Evolutionary conservation across 1,284 basidiomycete genomes (phyloP).

Genomic region (Mycena sp.): DNA sequence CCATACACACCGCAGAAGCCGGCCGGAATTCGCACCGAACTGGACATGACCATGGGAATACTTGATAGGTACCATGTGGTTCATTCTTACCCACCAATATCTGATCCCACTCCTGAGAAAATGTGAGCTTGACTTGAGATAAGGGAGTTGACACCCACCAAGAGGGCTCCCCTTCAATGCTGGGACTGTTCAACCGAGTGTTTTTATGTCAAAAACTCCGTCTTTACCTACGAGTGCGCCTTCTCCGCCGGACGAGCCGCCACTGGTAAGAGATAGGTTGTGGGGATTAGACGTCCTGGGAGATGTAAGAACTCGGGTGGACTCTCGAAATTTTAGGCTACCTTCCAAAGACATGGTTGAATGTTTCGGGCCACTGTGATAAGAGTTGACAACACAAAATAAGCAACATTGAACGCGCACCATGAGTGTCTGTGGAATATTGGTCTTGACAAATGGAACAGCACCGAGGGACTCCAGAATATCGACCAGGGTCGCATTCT

Average conservation of each 20-base stretch:
- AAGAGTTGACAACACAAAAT: slow-evolving; percentile 1
- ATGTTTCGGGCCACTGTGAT: slow-evolving; percentile 68
- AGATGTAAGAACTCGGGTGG: background rate
- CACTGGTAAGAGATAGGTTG: slow-evolving; percentile 57
- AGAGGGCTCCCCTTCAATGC: slow-evolving; percentile 71
- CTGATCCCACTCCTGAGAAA: slow-evolving; percentile 68
- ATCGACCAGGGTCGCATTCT: slow-evolving; percentile 68
- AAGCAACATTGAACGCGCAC: slow-evolving; percentile 47
- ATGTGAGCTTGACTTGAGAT: background rate
- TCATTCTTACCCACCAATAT: slow-evolving; percentile 67
- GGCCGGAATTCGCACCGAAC: slow-evolving; percentile 76
- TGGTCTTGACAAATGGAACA: slow-evolving; percentile 75
- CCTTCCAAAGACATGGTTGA: slow-evolving; percentile 72
- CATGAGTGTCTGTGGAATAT: slow-evolving; percentile 77
- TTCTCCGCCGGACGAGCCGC: slow-evolving; percentile 72
- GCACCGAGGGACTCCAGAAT: slow-evolving; percentile 69
- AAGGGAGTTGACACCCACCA: slow-evolving; percentile 1
- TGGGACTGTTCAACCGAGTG: slow-evolving; percentile 31
- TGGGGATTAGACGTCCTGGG: slow-evolving; percentile 57
- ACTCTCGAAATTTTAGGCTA: slow-evolving; percentile 51
- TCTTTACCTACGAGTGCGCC: slow-evolving; percentile 60
- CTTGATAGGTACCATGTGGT: background rate
- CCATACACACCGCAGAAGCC: slow-evolving; percentile 75
- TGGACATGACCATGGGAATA: slow-evolving; percentile 32
- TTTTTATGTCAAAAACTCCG: background rate